Evolutionary conservation across 805 yeast genomes (phyloP).

Genomic region (Candida khao-thaluensis): DNA sequence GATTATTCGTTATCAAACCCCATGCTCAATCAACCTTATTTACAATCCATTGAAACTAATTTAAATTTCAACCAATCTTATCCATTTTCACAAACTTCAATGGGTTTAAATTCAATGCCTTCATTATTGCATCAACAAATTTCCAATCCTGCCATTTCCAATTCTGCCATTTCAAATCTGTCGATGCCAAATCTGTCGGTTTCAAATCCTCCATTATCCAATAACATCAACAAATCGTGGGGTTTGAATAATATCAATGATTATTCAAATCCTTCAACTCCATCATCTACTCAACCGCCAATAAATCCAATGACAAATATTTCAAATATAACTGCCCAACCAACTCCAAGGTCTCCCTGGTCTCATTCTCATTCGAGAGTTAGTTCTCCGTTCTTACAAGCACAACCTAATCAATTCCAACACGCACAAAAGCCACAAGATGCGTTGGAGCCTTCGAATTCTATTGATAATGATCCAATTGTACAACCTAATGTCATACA

Average conservation of each 20-base stretch:
- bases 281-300: conserved; percentile 7
- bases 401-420: conserved; percentile 4
- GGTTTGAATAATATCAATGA: conserved; percentile 36
- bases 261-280: conserved; percentile 13
- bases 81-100: neutral
- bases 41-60: conserved; percentile 8
- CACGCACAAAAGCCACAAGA: neutral
- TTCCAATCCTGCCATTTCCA: conserved; percentile 28
- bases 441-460: neutral
- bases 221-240: conserved; percentile 37
- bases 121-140: conserved; percentile 35
- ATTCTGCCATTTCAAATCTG: conserved; percentile 10
- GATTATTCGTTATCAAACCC: conserved; percentile 12
- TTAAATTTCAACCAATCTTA: conserved; percentile 7
- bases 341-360: conserved; percentile 46
- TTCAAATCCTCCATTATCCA: neutral
- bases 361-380: conserved; percentile 36
- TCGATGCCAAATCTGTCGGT: conserved; percentile 20
- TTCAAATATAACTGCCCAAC: conserved; percentile 20
- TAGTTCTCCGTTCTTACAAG: conserved; percentile 40
- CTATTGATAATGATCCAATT: conserved; percentile 5
- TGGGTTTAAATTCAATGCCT: conserved; percentile 22
- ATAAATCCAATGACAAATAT: conserved; percentile 8
- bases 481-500: conserved; percentile 13
- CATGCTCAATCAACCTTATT: conserved; percentile 13